Evolutionary conservation across 495 filamentous ascomycete genomes (phyloP).

Genomic region (Rhizodiscina lignyota): DNA sequence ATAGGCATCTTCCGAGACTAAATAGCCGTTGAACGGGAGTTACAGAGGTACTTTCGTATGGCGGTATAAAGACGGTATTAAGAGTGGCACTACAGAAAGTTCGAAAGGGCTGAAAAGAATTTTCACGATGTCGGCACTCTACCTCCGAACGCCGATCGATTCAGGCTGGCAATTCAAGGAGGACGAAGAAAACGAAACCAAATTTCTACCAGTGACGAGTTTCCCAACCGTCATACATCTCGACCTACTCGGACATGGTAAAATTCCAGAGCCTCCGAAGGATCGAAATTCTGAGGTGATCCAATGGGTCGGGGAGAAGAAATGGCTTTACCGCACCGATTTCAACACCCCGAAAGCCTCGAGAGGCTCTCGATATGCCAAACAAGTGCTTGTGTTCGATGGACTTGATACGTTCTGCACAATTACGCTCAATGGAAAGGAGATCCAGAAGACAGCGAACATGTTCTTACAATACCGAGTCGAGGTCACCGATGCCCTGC

Average conservation of each 20-base stretch:
- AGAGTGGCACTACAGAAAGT: too few relatives aligned
- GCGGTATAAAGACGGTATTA: too few relatives aligned
- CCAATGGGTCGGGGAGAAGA: conserved; percentile 21
- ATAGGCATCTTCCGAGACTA: too few relatives aligned
- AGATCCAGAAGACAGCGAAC: conserved; percentile 20
- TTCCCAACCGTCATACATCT: conserved; percentile 24
- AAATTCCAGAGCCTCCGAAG: conserved; percentile 23
- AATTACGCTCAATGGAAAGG: conserved; percentile 20
- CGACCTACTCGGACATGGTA: conserved; percentile 20
- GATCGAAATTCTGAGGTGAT: conserved; percentile 21
- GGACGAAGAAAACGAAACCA: conserved; percentile 11
- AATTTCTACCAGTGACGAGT: conserved; percentile 17
- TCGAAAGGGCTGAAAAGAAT: too few relatives aligned
- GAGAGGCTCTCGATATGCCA: conserved; percentile 8
- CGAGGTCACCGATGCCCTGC: conserved; percentile 16
- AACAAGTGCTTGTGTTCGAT: conserved; percentile 22
- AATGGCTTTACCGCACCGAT: conserved; percentile 20
- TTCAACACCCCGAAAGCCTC: conserved; percentile 2
- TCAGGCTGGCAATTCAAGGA: conserved; percentile 20
- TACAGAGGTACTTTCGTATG: too few relatives aligned
- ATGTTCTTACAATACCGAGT: conserved; percentile 22
- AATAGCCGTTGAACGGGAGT: too few relatives aligned
- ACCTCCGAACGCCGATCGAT: too few relatives aligned
- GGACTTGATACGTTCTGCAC: conserved; percentile 23
- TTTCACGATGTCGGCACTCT: too few relatives aligned